Conservation (phyloP, 495 filamentous ascomycete species). For the Bacidia rubella region DNA sequence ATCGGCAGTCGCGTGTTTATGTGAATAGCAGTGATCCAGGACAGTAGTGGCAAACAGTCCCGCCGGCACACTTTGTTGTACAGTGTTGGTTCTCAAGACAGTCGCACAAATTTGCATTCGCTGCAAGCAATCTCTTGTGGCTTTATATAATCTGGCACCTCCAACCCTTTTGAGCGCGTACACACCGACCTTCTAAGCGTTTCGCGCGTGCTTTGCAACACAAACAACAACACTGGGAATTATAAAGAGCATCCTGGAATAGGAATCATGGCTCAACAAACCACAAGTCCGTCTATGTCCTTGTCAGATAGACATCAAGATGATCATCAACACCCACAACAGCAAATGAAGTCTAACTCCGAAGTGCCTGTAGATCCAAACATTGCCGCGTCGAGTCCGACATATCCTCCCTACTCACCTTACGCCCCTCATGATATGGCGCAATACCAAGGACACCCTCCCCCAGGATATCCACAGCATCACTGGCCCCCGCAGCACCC, state of each 20-base stretch:
- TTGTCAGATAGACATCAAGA: slow-evolving; percentile 60
- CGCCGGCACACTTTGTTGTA: slow-evolving; percentile 48
- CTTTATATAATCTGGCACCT: neutral
- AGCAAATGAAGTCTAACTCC: slow-evolving; percentile 80
- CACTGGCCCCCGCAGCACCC: slow-evolving; percentile 72
- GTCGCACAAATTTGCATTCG: neutral
- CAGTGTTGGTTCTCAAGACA: neutral
- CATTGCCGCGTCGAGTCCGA: slow-evolving; percentile 82
- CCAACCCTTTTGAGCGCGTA: neutral
- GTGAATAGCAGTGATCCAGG: slow-evolving; percentile 88
- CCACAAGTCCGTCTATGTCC: slow-evolving; percentile 90
- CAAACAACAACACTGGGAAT: neutral
- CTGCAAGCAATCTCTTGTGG: neutral
- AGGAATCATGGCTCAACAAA: slow-evolving; percentile 82
- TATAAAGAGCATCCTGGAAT: slow-evolving; percentile 40
- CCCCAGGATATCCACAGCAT: slow-evolving; percentile 42
- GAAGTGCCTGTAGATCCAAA: slow-evolving; percentile 98
- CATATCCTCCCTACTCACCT: slow-evolving; percentile 77
- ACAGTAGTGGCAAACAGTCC: slow-evolving; percentile 92
- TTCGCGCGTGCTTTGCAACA: neutral
- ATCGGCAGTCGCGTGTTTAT: slow-evolving; percentile 34
- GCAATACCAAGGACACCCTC: slow-evolving; percentile 45
- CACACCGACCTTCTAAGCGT: neutral
- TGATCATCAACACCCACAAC: slow-evolving; percentile 48
- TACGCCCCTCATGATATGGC: slow-evolving; percentile 82